Percentiles rank a stretch among this genome's conserved stretches.
Conservation (phyloP, 257 asterid genomes). For the Lycium ferocissimum region DNA sequence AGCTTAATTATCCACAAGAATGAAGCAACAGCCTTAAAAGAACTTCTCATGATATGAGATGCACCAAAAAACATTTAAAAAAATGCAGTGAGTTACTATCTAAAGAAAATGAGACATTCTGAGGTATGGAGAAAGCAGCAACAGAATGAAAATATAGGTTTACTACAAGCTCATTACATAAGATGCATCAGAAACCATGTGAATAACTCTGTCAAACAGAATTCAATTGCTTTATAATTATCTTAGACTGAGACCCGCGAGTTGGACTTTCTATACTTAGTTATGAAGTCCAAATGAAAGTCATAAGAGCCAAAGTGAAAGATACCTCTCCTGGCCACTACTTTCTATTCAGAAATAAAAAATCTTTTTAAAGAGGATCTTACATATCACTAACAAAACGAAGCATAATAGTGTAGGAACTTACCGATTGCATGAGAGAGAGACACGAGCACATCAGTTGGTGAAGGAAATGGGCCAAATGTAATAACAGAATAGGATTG, state of each 20-base stretch:
- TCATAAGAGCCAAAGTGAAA: neutral
- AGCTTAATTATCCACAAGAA: neutral
- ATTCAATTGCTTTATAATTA: neutral
- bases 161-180: neutral
- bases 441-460: slow-evolving; percentile 79
- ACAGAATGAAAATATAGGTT: neutral
- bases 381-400: neutral
- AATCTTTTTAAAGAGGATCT: neutral
- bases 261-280: neutral
- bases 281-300: too few relatives aligned
- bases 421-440: slow-evolving; percentile 86
- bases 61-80: neutral
- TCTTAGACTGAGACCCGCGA: neutral
- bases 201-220: neutral
- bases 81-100: neutral
- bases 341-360: slow-evolving; percentile 3
- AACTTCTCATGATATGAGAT: neutral
- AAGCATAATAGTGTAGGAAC: slow-evolving; percentile 26
- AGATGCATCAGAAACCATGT: slow-evolving; percentile 16
- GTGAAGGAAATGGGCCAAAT: slow-evolving; percentile 93
- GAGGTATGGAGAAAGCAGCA: neutral
- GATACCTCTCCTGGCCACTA: neutral
- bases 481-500: slow-evolving; percentile 76
- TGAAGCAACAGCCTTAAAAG: neutral
- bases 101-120: neutral